These are phyloP conservation scores for Heterobasidion occidentale DNA, from an alignment of 1,284 basidiomycete genomes.

Conservation along the genomic window DNA sequence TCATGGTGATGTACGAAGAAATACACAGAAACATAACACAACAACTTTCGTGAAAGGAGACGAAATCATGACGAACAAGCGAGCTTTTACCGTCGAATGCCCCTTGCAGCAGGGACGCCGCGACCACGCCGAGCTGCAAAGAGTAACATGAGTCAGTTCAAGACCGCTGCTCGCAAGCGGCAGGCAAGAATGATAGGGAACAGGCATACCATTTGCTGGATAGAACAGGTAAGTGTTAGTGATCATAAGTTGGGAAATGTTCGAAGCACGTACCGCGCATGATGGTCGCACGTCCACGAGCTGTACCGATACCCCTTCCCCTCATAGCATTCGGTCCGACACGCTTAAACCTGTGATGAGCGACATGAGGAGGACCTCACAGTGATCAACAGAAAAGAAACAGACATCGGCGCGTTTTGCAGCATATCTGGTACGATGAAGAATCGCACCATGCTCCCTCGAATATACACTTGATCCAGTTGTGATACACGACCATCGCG, in stretches of 20 bases:
- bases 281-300: conserved; percentile 93
- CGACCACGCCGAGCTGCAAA: conserved; percentile 73
- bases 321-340: conserved; percentile 98
- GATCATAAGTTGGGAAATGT: conserved; percentile 10
- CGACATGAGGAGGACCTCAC: background rate
- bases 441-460: conserved; percentile 96
- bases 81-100: conserved; percentile 61
- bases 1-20: background rate
- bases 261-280: conserved; percentile 65
- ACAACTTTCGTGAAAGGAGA: conserved; percentile 4
- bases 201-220: conserved; percentile 52
- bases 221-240: conserved; percentile 9
- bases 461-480: conserved; percentile 97
- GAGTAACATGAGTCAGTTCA: conserved; percentile 5
- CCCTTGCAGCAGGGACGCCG: conserved; percentile 65
- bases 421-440: conserved; percentile 99
- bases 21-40: conserved; percentile 4
- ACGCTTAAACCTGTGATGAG: conserved; percentile 82
- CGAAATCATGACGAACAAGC: conserved; percentile 1
- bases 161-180: conserved; percentile 1
- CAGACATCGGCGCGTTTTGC: conserved; percentile 97
- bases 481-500: conserved; percentile 99
- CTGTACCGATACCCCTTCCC: conserved; percentile 97
- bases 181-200: background rate
- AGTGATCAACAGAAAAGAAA: conserved; percentile 9